Evolutionary conservation across 2,329 filamentous ascomycete species (phyloP), one percentile per base, ranked within the genome.

Genomic region (Fusarium sp.): DNA sequence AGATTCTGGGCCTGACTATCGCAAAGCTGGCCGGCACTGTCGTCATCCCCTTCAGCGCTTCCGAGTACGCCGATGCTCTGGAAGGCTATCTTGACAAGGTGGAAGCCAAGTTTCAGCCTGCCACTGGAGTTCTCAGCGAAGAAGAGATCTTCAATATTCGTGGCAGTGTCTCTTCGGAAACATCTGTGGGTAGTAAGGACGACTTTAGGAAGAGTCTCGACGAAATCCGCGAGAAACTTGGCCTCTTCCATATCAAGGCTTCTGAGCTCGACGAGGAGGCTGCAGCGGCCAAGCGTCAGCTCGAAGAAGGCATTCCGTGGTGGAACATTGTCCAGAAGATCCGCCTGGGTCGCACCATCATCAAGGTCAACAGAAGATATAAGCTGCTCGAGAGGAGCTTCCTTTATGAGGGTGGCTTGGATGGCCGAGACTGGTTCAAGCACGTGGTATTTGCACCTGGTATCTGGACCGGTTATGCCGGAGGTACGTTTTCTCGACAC

Each of bases 371-470:
- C 75, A 82, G 81, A 29, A 90, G 91, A 74, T 96, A 96, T 81
- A 96, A 97, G 82, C 80, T 82, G 8, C 78, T 98, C 1, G 94
- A 98, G 75, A 83, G 93, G 13, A 82, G 88, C 46, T 97, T 97
- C 76, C 70, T 97, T 61, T 90, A 92, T 70, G 78, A 86, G 5
- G 81, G 84, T 4, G 94, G 94, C 1, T 78, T 98, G 19, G 93
- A 97, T 73, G 87, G 87, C 1, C 81, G 94, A 58, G 80, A 81
- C 24, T 97, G 93, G 93, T 98, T 94, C 80, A 97, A 97, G 79
- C 94, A 97, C 71, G 90, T 97, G 3, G 90, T 97, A 1, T 97
- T 96, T 76, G 93, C 93, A 1, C 93, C 93, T 0, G 93, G 93
- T 0, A 75, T 94, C 43, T 96, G 93, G 92, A 97, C 92, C 0